Evolutionary conservation across 345 rosid genomes (phyloP), one percentile per base, ranked within the genome.

Genomic region (Aegle marmelos): DNA sequence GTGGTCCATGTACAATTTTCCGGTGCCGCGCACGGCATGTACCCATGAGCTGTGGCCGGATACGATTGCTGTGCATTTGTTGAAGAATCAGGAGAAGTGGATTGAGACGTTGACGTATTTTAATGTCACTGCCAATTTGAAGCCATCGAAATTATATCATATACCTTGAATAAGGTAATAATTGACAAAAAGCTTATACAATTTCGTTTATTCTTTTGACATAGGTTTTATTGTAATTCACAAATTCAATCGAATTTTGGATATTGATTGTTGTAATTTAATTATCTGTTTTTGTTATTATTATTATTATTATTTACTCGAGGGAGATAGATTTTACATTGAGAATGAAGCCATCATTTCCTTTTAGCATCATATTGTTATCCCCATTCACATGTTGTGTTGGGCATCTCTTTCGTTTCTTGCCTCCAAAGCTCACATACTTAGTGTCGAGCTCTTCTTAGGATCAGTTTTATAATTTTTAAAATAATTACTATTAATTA

Each of bases 81-180:
- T 93, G 88, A 95, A 92, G 91, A 93, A 85, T 69, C 97, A 91
- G 62, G 91, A 87, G 76, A 92, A 86, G 74, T 93, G 98, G 98
- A 82, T 95, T 74, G 76, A 81, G 17, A 86, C 94, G 2, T 80
- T 93, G 86, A 83, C 83, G 71, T 93, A 87, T 74, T 91, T 91
- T 80, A 93, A 95, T 70, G 88, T 85, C 78, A 90, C 95, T 5
- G 83, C 57, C 25, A 88, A 88, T 82, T 88, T 95, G 56, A 93
- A 92, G 78, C 94, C 98, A 31, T 95, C 98, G 16, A 93, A 95
- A 79, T 74, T 92, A 75, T 95, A 95, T 83, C 97, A 95, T 79
- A 89, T 92, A 76, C 82, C 89, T 37, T 87, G 76, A 41, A 7
- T 57, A 39, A 31, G 6, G 5, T 16, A 54, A 53, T 65, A 31